These are phyloP conservation scores for Cladophialophora yegresii DNA, from an alignment of 2,329 filamentous ascomycete species.

Conservation along the genomic window DNA sequence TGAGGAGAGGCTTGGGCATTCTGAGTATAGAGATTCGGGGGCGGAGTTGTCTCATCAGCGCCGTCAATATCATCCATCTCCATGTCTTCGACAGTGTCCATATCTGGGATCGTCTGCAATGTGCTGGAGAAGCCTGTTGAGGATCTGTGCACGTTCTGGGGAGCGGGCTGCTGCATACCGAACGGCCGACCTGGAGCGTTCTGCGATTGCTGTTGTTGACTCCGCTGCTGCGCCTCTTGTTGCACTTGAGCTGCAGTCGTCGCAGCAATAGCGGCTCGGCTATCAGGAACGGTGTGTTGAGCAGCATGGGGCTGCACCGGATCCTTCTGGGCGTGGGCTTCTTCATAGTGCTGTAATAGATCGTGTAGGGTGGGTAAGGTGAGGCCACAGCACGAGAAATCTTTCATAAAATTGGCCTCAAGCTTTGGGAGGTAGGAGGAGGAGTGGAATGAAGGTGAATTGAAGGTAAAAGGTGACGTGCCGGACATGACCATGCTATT, in stretches of 20 bases:
- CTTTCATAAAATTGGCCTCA: constrained; percentile 95
- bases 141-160: constrained; percentile 32
- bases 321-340: constrained; percentile 77
- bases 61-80: constrained; percentile 80
- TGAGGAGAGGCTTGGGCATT: constrained; percentile 70
- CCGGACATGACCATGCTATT: constrained; percentile 89
- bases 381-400: constrained; percentile 92
- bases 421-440: constrained; percentile 95
- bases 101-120: constrained; percentile 41
- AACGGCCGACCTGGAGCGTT: constrained; percentile 36
- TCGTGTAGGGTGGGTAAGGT: constrained; percentile 91
- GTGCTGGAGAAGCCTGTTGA: constrained; percentile 35
- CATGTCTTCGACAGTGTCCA: constrained; percentile 71
- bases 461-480: constrained; percentile 86
- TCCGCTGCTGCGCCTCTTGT: constrained; percentile 52
- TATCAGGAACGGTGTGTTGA: constrained; percentile 50
- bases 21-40: constrained; percentile 49
- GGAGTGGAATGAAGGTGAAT: constrained; percentile 84
- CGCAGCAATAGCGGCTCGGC: constrained; percentile 52
- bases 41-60: constrained; percentile 41
- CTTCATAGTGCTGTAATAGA: constrained; percentile 93
- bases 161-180: constrained; percentile 31
- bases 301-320: constrained; percentile 54
- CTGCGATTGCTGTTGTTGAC: constrained; percentile 39
- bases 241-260: constrained; percentile 50